A percentile compares a stretch with the other conserved stretches of the same genome.
Evolutionary conservation across 352 stramenopile species (phyloP).

Genomic region (Phytophthora ramorum): DNA sequence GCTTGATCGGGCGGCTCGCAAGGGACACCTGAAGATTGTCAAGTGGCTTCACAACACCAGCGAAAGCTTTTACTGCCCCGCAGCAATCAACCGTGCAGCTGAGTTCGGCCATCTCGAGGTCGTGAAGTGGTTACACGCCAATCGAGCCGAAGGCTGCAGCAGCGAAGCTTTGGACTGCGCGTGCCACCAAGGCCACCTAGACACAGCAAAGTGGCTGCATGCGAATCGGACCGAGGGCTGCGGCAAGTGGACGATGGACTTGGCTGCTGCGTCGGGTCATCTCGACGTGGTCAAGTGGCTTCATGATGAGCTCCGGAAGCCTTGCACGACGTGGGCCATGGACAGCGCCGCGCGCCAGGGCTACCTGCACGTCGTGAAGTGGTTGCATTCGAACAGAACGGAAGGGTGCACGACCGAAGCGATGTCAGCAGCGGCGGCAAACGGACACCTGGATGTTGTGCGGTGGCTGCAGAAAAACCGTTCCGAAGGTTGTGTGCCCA

Average conservation of each 20-base stretch:
- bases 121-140: conserved; percentile 26
- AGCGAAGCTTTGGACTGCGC: conserved; percentile 24
- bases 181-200: conserved; percentile 18
- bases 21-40: conserved; percentile 15
- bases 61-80: conserved; percentile 23
- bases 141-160: conserved; percentile 22
- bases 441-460: conserved; percentile 25
- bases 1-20: conserved; percentile 18
- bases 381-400: conserved; percentile 18
- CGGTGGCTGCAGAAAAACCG: conserved; percentile 22
- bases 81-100: conserved; percentile 24
- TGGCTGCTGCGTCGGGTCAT: conserved; percentile 17
- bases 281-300: conserved; percentile 32
- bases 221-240: conserved; percentile 20
- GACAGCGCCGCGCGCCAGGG: conserved; percentile 24
- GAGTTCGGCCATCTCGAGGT: conserved; percentile 27
- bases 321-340: conserved; percentile 29
- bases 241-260: conserved; percentile 18
- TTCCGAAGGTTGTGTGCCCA: conserved; percentile 8
- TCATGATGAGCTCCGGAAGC: conserved; percentile 13
- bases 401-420: conserved; percentile 24
- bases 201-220: conserved; percentile 21
- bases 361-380: conserved; percentile 25
- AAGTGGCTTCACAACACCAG: conserved; percentile 14
- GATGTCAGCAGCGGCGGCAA: conserved; percentile 23